Evolutionary conservation across 305 asterid genomes (phyloP).

Genomic region (Rubia peregrina): DNA sequence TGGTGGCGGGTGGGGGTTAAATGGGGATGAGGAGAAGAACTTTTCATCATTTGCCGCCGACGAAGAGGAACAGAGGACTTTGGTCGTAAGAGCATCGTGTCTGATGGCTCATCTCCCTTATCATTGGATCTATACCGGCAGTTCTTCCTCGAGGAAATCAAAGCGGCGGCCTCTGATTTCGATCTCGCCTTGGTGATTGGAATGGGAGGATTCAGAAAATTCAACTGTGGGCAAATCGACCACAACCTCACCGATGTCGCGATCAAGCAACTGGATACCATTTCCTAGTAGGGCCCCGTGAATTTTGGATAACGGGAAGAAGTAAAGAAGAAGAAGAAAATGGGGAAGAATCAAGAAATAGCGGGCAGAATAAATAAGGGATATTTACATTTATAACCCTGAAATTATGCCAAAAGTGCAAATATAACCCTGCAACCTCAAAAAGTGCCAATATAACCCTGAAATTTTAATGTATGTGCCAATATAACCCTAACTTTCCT

Average conservation of each 20-base stretch:
- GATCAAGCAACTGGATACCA: slow-evolving; percentile 31
- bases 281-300: slow-evolving; percentile 51
- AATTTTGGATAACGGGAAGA: slow-evolving; percentile 38
- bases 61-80: no score
- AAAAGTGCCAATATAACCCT: no score
- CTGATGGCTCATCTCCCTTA: slow-evolving; percentile 21
- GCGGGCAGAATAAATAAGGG: no score
- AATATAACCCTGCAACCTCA: no score
- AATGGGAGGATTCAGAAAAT: slow-evolving; percentile 49
- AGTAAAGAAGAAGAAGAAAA: no score
- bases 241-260: slow-evolving; percentile 34
- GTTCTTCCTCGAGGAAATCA: slow-evolving; percentile 18
- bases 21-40: not conserved
- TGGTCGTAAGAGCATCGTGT: not conserved
- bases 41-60: slow-evolving; percentile 24
- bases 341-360: no score
- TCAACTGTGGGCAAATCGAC: slow-evolving; percentile 40
- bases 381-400: no score
- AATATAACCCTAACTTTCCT: no score
- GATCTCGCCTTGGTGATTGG: slow-evolving; percentile 36
- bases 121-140: slow-evolving; percentile 31
- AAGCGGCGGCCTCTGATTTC: slow-evolving; percentile 37
- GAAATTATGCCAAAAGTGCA: no score
- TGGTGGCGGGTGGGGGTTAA: no score
- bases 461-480: no score